These are phyloP conservation scores for Rasamsonia emersonii DNA, from an alignment of 2,329 filamentous ascomycete genomes.

Conservation along the genomic window DNA sequence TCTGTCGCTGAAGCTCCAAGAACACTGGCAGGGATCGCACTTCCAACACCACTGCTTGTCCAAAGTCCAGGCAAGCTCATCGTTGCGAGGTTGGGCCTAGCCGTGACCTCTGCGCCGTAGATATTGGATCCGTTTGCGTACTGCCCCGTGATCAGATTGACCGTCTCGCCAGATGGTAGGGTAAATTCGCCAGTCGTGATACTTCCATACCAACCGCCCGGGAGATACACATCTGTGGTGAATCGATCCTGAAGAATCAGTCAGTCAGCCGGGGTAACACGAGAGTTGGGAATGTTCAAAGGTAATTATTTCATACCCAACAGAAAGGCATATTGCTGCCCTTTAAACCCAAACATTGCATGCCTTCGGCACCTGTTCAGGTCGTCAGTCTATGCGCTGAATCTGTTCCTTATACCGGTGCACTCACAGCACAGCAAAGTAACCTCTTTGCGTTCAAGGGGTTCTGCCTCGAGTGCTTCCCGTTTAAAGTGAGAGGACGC, in stretches of 20 bases:
- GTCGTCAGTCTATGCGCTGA: not conserved
- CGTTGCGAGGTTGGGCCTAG: constrained; percentile 36
- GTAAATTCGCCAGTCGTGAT: constrained; percentile 5
- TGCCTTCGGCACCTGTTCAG: constrained; percentile 1
- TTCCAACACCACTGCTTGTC: constrained; percentile 38
- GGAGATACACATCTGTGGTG: constrained; percentile 3
- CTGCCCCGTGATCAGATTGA: constrained; percentile 5
- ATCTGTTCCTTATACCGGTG: not conserved
- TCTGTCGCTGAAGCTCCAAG: constrained; percentile 21
- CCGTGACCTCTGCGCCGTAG: constrained; percentile 11
- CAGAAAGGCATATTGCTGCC: constrained; percentile 3
- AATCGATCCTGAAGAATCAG: constrained; percentile 3
- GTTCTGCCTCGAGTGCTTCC: not conserved
- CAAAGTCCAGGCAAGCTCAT: constrained; percentile 39
- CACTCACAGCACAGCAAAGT: constrained; percentile 1
- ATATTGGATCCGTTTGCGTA: constrained; percentile 3
- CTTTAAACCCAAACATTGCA: constrained; percentile 1
- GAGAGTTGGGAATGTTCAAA: not conserved
- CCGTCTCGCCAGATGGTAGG: not conserved
- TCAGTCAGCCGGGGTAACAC: not conserved
- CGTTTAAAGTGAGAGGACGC: not conserved
- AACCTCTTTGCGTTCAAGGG: not conserved
- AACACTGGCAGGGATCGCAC: constrained; percentile 34
- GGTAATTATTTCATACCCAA: constrained; percentile 1
- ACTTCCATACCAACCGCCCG: constrained; percentile 6